Conservation (phyloP, 345 rosid genomes). For the Fremontodendron californicum region DNA sequence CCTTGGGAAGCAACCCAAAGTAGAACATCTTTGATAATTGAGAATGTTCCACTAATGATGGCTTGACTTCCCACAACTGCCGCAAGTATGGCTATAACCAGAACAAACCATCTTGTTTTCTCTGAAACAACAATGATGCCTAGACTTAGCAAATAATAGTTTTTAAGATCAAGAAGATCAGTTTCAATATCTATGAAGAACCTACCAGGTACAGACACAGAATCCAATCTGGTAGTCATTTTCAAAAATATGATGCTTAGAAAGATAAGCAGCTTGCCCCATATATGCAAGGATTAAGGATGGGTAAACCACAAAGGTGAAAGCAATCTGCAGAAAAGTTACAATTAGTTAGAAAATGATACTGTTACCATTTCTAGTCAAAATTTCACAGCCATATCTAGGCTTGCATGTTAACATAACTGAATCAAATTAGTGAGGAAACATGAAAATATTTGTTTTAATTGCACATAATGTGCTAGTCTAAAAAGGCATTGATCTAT, state of each 20-base stretch:
- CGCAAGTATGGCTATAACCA: too few relatives aligned
- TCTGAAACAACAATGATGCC: slow-evolving; percentile 37
- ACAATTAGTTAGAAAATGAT: neutral
- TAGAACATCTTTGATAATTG: slow-evolving; percentile 82
- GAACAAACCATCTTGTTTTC: slow-evolving; percentile 72
- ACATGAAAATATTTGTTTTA: neutral
- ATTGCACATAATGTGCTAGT: neutral
- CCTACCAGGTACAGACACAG: slow-evolving; percentile 88
- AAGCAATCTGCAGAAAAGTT: slow-evolving; percentile 63
- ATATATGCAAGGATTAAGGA: slow-evolving; percentile 90
- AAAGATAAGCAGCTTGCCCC: slow-evolving; percentile 97
- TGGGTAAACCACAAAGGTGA: slow-evolving; percentile 82
- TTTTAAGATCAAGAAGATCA: neutral
- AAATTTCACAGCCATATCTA: too few relatives aligned
- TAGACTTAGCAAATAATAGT: neutral
- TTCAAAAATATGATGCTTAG: slow-evolving; percentile 60
- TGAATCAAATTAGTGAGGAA: neutral
- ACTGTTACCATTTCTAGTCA: neutral
- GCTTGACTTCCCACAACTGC: too few relatives aligned
- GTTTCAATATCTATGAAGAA: slow-evolving; percentile 11
- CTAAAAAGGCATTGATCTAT: neutral
- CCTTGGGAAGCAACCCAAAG: slow-evolving; percentile 86
- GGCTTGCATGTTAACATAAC: too few relatives aligned
- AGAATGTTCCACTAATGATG: slow-evolving; percentile 89
- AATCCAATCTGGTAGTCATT: slow-evolving; percentile 72